A percentile compares a stretch with the other conserved stretches of the same genome.
Conservation (phyloP, 129 eudicot genomes). For the Ambrosia trifida region DNA sequence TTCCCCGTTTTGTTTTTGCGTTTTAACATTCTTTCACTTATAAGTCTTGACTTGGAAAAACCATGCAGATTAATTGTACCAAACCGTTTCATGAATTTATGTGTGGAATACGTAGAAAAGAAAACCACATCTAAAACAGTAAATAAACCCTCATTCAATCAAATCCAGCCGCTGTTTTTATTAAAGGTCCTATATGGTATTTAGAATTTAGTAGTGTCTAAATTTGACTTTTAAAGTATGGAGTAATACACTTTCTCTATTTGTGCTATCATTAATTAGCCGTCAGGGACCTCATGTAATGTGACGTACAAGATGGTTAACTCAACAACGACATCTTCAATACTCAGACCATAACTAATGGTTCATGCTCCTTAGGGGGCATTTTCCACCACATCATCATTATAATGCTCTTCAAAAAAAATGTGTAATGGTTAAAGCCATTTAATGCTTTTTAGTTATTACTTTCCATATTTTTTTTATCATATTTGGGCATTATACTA, state of each 20-base stretch:
- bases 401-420: too few relatives aligned
- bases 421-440: too few relatives aligned
- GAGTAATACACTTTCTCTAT: conserved; percentile 1
- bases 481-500: too few relatives aligned
- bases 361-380: too few relatives aligned
- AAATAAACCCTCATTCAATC: conserved; percentile 22
- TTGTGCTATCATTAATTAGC: background rate
- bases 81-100: conserved; percentile 29
- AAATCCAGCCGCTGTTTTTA: conserved; percentile 24
- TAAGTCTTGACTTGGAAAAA: conserved; percentile 18
- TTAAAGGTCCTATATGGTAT: background rate
- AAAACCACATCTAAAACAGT: background rate
- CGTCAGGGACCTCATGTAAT: background rate
- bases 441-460: too few relatives aligned
- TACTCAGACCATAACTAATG: too few relatives aligned
- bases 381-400: too few relatives aligned
- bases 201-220: background rate
- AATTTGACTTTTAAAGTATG: conserved; percentile 14
- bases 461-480: too few relatives aligned
- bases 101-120: conserved; percentile 38
- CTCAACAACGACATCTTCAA: background rate
- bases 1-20: conserved; percentile 16
- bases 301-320: background rate
- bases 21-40: conserved; percentile 10
- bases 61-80: conserved; percentile 18